A percentile compares a stretch with the other conserved stretches of the same genome.
phyloP scores from a whole-genome alignment of 306 rosid genomes.

The Cajanus cajan region DNA sequence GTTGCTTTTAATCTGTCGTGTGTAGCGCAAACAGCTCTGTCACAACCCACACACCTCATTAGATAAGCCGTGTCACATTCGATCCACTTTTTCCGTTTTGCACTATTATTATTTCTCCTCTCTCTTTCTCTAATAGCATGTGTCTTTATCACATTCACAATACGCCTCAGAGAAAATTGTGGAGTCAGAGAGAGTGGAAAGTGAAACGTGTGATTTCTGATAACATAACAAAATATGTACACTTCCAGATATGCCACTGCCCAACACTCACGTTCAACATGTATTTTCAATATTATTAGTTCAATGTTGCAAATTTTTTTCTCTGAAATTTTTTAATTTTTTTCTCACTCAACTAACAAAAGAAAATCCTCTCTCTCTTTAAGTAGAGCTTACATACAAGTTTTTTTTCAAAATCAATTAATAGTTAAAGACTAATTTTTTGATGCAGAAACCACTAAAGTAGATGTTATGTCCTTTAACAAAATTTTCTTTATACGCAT shows the following conservation, averaged over 20 bases:
- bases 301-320: not conserved
- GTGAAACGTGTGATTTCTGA: not conserved
- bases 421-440: too few relatives aligned
- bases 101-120: slow-evolving; percentile 9
- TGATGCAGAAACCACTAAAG: too few relatives aligned
- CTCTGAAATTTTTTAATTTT: not conserved
- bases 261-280: not conserved
- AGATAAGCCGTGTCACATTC: slow-evolving; percentile 21
- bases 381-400: too few relatives aligned
- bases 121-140: slow-evolving; percentile 24
- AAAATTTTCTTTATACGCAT: too few relatives aligned
- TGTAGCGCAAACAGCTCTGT: slow-evolving; percentile 24
- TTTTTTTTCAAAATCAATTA: too few relatives aligned
- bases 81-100: not conserved
- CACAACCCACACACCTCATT: slow-evolving; percentile 15
- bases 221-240: not conserved
- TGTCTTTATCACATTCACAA: not conserved
- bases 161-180: not conserved
- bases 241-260: not conserved
- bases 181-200: not conserved
- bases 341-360: too few relatives aligned
- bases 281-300: not conserved
- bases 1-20: slow-evolving; percentile 28
- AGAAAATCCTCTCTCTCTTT: too few relatives aligned
- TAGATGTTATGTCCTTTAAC: too few relatives aligned